Evolutionary conservation across 2,329 filamentous ascomycete species (phyloP), one percentile per base, ranked within the genome.

Genomic region (Epichloe aotearoae): DNA sequence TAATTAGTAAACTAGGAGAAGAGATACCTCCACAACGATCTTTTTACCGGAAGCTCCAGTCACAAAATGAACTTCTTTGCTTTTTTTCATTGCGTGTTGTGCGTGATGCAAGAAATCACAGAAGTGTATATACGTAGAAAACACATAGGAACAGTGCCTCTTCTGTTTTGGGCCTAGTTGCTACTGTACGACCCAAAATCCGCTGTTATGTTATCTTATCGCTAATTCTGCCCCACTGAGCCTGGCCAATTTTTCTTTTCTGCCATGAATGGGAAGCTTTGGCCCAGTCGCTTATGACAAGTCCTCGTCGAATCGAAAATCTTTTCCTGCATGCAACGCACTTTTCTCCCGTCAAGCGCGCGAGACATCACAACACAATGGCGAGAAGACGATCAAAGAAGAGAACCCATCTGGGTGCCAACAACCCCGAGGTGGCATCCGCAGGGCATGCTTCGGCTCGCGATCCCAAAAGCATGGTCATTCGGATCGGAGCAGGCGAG

Each of bases 391-490:
- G 88, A 62, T 82, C 81, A 48, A 96, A 95, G 74, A 95, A 91
- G 78, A 83, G 88, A 66, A 95, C 90, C 54, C 89, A 95, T 68
- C 69, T 83, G 50, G 82, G 83, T 54, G 79, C 83, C 47, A 76
- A 73, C 54, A 79, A 79, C 58, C 77, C 78, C 49, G 78, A 79
- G 59, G 67, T 73, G 55, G 70, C 76, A 59, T 61, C 77, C 56
- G 72, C 75, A 42, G 76, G 79, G 52, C 80, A 82, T 67, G 77
- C 80, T 52, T 77, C 82, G 23, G 75, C 77, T 49, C 80, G 82
- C 56, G 77, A 82, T 48, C 93, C 93, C 36, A 96, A 96, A 76
- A 94, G 86, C 66, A 96, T 98, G 91, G 91, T 98, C 52, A 95
- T 98, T 68, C 87, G 93, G 59, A 90, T 96, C 61, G 93, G 93